Conservation (phyloP, 148 eudicot species). For the Suaeda aralocaspica region DNA sequence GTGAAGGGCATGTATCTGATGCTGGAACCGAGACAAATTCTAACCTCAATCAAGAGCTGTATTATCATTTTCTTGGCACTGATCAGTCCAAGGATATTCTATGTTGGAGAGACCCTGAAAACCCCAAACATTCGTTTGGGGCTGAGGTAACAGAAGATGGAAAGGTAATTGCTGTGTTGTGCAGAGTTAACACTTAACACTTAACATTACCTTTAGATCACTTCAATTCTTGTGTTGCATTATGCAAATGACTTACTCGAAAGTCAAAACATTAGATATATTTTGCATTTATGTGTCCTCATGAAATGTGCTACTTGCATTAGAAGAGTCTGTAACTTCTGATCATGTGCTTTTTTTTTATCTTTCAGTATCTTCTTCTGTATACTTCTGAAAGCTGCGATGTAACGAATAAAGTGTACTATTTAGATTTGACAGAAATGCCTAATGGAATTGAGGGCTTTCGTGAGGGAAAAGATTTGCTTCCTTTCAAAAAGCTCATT, state of each 20-base stretch:
- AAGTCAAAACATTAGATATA: no score
- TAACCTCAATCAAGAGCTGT: slow-evolving; percentile 73
- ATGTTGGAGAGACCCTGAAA: slow-evolving; percentile 88
- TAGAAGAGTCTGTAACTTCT: neutral
- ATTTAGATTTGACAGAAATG: slow-evolving; percentile 61
- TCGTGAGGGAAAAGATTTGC: slow-evolving; percentile 48
- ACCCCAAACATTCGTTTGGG: slow-evolving; percentile 56
- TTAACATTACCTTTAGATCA: neutral
- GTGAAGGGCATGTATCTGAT: slow-evolving; percentile 69
- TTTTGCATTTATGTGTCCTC: neutral
- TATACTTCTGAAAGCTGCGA: slow-evolving; percentile 66
- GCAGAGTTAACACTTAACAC: neutral
- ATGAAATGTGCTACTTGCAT: neutral
- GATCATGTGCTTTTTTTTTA: slow-evolving; percentile 2
- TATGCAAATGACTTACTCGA: neutral
- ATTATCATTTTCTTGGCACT: slow-evolving; percentile 89
- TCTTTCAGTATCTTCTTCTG: slow-evolving; percentile 51
- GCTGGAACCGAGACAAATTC: slow-evolving; percentile 91
- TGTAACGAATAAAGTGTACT: slow-evolving; percentile 74
- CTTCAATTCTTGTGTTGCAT: neutral
- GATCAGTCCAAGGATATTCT: slow-evolving; percentile 90
- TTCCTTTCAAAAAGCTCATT: slow-evolving; percentile 81
- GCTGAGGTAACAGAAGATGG: slow-evolving; percentile 83
- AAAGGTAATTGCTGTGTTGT: slow-evolving; percentile 50
- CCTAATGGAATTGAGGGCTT: slow-evolving; percentile 67